A percentile compares a stretch with the other conserved stretches of the same genome.
Evolutionary conservation across 176 grass and related monocot species (phyloP).

Genomic region (Poa annua): DNA sequence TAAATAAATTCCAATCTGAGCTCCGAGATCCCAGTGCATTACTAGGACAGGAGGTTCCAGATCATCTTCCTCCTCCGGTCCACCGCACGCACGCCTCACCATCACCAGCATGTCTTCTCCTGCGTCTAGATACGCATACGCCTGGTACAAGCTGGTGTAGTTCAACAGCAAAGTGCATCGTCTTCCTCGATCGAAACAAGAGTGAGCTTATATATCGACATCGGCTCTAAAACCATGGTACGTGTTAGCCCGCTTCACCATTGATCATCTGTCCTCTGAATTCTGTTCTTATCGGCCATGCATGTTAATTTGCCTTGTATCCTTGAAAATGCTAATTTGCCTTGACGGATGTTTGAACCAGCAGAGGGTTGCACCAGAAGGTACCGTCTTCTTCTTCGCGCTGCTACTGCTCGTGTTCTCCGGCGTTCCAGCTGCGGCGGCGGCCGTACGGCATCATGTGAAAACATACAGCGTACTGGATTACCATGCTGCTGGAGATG

Average conservation of each 20-base stretch:
- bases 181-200: neutral
- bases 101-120: too few relatives aligned
- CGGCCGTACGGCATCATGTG: neutral
- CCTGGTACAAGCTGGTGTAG: neutral
- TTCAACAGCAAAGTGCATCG: neutral
- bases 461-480: slow-evolving; percentile 42
- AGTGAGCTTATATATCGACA: too few relatives aligned
- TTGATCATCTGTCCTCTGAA: neutral
- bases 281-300: neutral
- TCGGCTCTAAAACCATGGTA: slow-evolving; percentile 31
- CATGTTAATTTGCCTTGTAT: too few relatives aligned
- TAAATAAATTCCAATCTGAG: neutral
- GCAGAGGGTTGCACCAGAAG: neutral
- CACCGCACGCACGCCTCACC: neutral
- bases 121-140: neutral
- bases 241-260: neutral
- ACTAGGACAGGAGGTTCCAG: neutral
- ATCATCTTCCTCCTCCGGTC: neutral
- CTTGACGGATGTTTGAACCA: neutral
- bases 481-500: slow-evolving; percentile 53
- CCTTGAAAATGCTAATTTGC: neutral
- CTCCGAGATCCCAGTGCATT: neutral
- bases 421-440: neutral
- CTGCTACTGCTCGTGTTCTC: slow-evolving; percentile 8
- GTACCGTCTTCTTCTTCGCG: neutral